phyloP scores from a whole-genome alignment of 495 filamentous ascomycete species.

The Tuber brumale region DNA sequence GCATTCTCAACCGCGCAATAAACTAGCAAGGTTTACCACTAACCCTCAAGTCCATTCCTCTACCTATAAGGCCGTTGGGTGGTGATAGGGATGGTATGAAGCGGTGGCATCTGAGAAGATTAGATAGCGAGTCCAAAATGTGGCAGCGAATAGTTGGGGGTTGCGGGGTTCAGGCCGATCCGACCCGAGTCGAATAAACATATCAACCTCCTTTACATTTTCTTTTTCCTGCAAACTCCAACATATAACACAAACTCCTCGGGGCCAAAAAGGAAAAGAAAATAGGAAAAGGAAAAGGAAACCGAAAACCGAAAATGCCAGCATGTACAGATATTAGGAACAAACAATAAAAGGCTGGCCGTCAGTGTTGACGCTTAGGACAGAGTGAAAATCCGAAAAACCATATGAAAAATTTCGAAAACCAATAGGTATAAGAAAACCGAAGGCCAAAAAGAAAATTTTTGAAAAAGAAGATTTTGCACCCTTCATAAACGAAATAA shows the following conservation, averaged over 20 bases:
- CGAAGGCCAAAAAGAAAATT: neutral
- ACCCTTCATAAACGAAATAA: constrained; percentile 3
- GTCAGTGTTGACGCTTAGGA: neutral
- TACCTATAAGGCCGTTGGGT: neutral
- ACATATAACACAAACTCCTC: neutral
- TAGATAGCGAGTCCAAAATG: neutral
- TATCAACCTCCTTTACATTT: constrained; percentile 6
- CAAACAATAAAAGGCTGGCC: neutral
- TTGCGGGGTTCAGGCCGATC: neutral
- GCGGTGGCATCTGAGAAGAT: neutral
- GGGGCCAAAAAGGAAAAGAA: neutral
- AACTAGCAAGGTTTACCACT: neutral
- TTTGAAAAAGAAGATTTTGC: neutral
- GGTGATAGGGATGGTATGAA: neutral
- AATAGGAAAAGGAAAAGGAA: neutral
- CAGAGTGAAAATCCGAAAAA: neutral
- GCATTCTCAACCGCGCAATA: neutral
- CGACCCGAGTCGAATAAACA: neutral
- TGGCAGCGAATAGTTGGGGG: neutral
- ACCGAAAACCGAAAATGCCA: neutral
- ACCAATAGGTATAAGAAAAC: neutral
- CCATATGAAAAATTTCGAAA: neutral
- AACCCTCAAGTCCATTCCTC: neutral
- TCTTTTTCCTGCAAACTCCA: neutral
- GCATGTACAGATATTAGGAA: constrained; percentile 1